These are phyloP conservation scores for Huntiella abstrusa DNA, from an alignment of 2,329 filamentous ascomycete genomes.

Conservation along the genomic window DNA sequence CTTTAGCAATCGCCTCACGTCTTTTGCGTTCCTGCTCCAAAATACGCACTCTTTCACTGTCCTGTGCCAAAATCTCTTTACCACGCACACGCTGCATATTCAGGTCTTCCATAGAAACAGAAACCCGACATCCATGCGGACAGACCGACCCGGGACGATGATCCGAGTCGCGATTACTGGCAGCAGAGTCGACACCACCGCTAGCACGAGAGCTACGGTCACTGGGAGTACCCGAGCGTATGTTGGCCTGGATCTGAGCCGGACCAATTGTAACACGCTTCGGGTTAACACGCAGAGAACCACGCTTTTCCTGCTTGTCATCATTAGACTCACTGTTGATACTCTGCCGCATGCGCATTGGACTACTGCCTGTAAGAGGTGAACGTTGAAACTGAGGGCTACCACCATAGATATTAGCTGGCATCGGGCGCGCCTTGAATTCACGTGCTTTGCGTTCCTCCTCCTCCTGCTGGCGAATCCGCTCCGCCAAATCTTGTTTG, in stretches of 20 bases:
- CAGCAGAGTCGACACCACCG: slow-evolving; percentile 12
- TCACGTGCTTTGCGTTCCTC: slow-evolving; percentile 40
- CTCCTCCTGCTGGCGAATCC: slow-evolving; percentile 37
- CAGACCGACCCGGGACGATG: slow-evolving; percentile 27
- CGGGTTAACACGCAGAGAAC: slow-evolving; percentile 5
- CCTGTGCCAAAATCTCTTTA: slow-evolving; percentile 33
- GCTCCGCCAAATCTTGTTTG: slow-evolving; percentile 35
- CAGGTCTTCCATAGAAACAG: slow-evolving; percentile 30
- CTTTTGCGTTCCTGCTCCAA: slow-evolving; percentile 34
- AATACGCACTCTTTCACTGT: slow-evolving; percentile 28
- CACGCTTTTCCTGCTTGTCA: too few relatives aligned
- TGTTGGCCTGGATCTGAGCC: slow-evolving; percentile 9
- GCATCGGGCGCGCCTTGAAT: slow-evolving; percentile 43
- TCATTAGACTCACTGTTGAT: slow-evolving; percentile 14
- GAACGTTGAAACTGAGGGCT: slow-evolving; percentile 21
- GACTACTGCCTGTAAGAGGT: slow-evolving; percentile 35
- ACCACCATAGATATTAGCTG: slow-evolving; percentile 23
- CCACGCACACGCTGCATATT: slow-evolving; percentile 33
- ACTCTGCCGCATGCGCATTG: slow-evolving; percentile 28
- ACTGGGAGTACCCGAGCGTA: slow-evolving; percentile 1
- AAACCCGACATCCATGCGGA: slow-evolving; percentile 27
- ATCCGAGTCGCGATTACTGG: too few relatives aligned
- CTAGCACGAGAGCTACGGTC: background rate
- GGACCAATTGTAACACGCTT: slow-evolving; percentile 13
- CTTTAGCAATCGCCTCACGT: slow-evolving; percentile 33